Evolutionary conservation across 352 stramenopile genomes (phyloP).

Genomic region (Globisporangium ultimum): DNA sequence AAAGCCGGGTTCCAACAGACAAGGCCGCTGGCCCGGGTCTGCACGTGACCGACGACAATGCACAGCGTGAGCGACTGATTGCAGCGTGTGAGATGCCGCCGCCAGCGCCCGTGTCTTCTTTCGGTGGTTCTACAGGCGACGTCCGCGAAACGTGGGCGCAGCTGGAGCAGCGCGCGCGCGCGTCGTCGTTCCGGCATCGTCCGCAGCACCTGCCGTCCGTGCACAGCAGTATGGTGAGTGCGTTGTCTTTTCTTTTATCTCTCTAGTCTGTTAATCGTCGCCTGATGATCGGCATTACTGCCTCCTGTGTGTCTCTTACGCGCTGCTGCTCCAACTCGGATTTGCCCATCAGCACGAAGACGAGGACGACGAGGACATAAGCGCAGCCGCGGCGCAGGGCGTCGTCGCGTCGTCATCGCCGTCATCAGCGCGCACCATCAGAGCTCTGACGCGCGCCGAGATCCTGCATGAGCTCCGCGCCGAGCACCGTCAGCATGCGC

Average conservation of each 20-base stretch:
- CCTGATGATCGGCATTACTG: constrained; percentile 7
- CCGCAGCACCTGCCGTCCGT: constrained; percentile 53
- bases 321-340: neutral
- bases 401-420: neutral
- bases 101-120: neutral
- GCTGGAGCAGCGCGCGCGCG: constrained; percentile 50
- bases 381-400: neutral
- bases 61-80: too few species aligned
- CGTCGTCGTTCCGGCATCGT: constrained; percentile 39
- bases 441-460: constrained; percentile 47
- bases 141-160: constrained; percentile 58
- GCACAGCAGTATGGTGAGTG: constrained; percentile 11
- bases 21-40: too few species aligned
- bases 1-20: too few species aligned
- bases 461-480: constrained; percentile 43
- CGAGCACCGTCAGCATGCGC: neutral
- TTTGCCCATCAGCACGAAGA: constrained; percentile 12
- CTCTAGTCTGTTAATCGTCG: constrained; percentile 13
- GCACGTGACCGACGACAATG: too few species aligned
- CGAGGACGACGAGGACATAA: constrained; percentile 1
- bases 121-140: constrained; percentile 17
- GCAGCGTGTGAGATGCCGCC: neutral
- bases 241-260: constrained; percentile 9
- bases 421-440: constrained; percentile 18
- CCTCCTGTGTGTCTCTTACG: neutral